A percentile compares a stretch with the other conserved stretches of the same genome.
Conservation (phyloP, 768 basidiomycete species). For the Amanita subjunquillea region DNA sequence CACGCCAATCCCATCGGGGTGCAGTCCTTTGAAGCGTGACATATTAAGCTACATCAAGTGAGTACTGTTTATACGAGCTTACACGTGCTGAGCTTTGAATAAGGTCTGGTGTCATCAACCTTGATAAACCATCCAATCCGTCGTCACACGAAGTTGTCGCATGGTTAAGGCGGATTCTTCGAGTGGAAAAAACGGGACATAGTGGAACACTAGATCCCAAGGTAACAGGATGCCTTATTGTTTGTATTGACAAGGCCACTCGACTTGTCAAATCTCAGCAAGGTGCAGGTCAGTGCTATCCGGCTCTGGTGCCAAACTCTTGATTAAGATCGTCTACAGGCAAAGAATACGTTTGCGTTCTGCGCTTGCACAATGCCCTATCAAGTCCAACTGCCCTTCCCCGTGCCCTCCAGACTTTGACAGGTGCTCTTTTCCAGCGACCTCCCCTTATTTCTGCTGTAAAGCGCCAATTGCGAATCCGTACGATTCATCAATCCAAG, state of each 20-base stretch:
- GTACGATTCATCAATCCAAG: constrained; percentile 95
- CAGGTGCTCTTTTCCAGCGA: constrained; percentile 97
- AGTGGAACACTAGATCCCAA: constrained; percentile 98
- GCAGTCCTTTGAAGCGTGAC: constrained; percentile 92
- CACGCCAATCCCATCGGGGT: constrained; percentile 92
- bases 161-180: constrained; percentile 93
- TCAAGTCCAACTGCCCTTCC: constrained; percentile 79
- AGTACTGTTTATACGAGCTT: not conserved
- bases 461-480: constrained; percentile 93
- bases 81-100: constrained; percentile 5
- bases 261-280: constrained; percentile 97
- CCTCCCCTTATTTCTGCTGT: constrained; percentile 98
- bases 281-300: constrained; percentile 65
- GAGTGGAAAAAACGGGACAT: constrained; percentile 97
- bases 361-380: constrained; percentile 81
- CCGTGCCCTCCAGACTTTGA: constrained; percentile 91
- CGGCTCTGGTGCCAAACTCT: constrained; percentile 1
- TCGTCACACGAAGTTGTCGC: constrained; percentile 99
- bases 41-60: constrained; percentile 87
- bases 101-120: constrained; percentile 96
- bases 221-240: constrained; percentile 97
- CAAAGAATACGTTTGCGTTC: constrained; percentile 97
- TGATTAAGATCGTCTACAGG: constrained; percentile 32
- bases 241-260: constrained; percentile 98
- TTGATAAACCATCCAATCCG: constrained; percentile 99